Conservation (phyloP, 768 basidiomycete genomes). For the Suillus spraguei region DNA sequence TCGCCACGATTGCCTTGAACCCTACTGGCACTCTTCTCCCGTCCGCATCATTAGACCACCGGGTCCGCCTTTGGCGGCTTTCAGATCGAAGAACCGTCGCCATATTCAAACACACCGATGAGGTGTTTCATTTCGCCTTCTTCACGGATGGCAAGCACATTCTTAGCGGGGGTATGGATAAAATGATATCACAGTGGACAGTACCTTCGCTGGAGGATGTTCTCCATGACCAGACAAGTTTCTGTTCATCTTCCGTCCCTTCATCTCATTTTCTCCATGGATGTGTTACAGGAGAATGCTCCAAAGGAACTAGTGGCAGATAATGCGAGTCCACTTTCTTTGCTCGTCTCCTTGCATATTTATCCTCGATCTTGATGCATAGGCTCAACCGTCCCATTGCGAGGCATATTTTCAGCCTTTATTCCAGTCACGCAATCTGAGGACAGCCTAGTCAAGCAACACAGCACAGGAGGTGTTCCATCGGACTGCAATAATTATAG, state of each 20-base stretch:
- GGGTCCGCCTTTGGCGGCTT: not conserved
- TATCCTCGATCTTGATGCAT: not conserved
- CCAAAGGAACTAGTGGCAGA: not conserved
- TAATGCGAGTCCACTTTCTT: not conserved
- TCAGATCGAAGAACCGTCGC: not conserved
- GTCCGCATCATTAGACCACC: not conserved
- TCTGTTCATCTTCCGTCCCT: not conserved
- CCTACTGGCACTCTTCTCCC: not conserved
- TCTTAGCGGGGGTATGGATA: not conserved
- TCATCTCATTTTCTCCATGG: not conserved
- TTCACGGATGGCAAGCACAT: not conserved
- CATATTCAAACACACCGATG: not conserved
- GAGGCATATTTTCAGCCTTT: not conserved
- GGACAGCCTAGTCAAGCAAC: too few relatives aligned
- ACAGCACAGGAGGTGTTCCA: not conserved
- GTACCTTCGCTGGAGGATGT: not conserved
- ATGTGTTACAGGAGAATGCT: not conserved
- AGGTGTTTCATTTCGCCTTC: not conserved
- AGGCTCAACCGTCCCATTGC: not conserved
- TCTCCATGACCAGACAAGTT: not conserved
- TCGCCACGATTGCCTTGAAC: not conserved
- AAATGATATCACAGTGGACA: not conserved
- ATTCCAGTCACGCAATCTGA: not conserved
- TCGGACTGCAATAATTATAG: not conserved
- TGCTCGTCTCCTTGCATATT: not conserved